Conservation (phyloP, 1,284 basidiomycete genomes). For the Inonotus hispidus region DNA sequence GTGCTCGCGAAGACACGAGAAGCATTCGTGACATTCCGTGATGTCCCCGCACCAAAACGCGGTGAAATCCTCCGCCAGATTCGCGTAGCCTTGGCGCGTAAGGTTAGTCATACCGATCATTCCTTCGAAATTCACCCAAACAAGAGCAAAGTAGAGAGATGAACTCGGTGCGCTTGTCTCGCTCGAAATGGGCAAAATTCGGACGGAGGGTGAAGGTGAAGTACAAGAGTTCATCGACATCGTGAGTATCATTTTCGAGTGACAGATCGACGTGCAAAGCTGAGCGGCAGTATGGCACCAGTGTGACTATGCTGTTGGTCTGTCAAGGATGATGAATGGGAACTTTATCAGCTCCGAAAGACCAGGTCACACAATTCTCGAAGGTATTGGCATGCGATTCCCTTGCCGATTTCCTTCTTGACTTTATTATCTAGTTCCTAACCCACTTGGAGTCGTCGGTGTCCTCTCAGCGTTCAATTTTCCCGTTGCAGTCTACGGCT, state of each 20-base stretch:
- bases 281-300: constrained; percentile 20
- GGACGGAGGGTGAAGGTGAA: constrained; percentile 88
- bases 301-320: constrained; percentile 75
- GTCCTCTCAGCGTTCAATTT: constrained; percentile 94
- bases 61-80: constrained; percentile 90
- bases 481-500: constrained; percentile 87
- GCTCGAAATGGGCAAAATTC: constrained; percentile 95
- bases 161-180: constrained; percentile 81
- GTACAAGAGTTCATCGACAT: constrained; percentile 95
- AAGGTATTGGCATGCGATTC: constrained; percentile 45
- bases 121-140: background rate
- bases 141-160: constrained; percentile 47
- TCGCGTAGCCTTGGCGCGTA: constrained; percentile 72
- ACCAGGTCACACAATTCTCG: constrained; percentile 85
- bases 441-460: constrained; percentile 89
- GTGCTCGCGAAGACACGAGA: constrained; percentile 61
- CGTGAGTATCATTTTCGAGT: constrained; percentile 34
- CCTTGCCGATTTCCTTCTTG: constrained; percentile 1
- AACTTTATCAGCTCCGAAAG: constrained; percentile 81
- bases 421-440: constrained; percentile 58
- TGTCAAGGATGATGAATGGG: constrained; percentile 91
- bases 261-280: background rate
- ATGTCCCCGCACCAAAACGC: constrained; percentile 79
- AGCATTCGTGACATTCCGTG: constrained; percentile 68
- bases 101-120: constrained; percentile 42